Evolutionary conservation across 1,284 basidiomycete genomes (phyloP).

Genomic region (Porogramme epimiltina): DNA sequence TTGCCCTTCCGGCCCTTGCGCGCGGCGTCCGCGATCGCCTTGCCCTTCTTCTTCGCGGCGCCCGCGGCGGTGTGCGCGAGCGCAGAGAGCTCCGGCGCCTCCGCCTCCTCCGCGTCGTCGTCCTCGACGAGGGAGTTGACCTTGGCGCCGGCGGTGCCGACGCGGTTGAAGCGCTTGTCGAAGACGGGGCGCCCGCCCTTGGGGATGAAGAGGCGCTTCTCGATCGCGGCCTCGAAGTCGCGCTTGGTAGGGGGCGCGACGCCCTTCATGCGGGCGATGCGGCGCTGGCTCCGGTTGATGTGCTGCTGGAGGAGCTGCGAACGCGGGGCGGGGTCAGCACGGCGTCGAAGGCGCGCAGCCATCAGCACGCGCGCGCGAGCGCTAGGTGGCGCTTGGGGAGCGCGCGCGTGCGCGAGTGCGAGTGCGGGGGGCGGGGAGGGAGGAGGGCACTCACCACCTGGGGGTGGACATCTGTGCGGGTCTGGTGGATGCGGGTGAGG

Average conservation of each 20-base stretch:
- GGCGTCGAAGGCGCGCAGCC: no score
- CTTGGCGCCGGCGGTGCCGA: constrained; percentile 14
- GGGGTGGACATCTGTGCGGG: constrained; percentile 53
- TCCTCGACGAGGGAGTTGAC: constrained; percentile 8
- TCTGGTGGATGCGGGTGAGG: constrained; percentile 48
- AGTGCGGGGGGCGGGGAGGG: background rate
- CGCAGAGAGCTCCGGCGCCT: background rate
- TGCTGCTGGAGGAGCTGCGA: constrained; percentile 70
- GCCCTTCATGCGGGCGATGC: constrained; percentile 71
- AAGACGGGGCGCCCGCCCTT: constrained; percentile 25
- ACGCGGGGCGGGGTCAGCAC: background rate
- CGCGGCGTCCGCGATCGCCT: no score
- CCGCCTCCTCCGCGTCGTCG: background rate
- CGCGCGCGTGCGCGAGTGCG: background rate
- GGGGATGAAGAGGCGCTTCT: constrained; percentile 50
- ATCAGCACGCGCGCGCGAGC: no score
- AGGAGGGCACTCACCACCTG: constrained; percentile 53
- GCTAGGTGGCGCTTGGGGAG: no score
- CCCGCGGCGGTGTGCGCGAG: constrained; percentile 12
- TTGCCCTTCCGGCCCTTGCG: constrained; percentile 11
- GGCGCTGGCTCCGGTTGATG: constrained; percentile 65
- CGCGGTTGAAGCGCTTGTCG: constrained; percentile 39
- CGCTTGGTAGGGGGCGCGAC: constrained; percentile 50
- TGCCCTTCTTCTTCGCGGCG: constrained; percentile 3
- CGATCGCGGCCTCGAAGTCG: constrained; percentile 52